Base-by-base conservation (phyloP, 2,329 filamentous ascomycete species). In the Colletotrichum liaoningense region DNA sequence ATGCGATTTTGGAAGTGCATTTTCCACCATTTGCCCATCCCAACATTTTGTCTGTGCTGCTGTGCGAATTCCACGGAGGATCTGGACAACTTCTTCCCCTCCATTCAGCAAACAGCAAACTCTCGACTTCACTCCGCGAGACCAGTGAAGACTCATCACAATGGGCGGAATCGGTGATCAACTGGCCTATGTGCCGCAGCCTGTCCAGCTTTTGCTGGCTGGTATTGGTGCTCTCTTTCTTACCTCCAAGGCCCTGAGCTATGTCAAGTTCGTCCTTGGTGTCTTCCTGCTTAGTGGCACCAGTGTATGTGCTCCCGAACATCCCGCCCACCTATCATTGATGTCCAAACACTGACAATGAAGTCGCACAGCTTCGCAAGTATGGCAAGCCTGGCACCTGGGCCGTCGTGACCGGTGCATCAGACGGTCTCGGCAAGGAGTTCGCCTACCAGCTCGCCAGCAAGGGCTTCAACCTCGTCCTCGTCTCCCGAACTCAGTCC, bases 351-450 rank as follows among this genome's bases (percentile, higher is more conserved):
- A 16, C 77, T 80, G 22, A 81, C 69, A 12, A 5, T 11, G n/a
- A 74, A 3, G 56, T 63, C 24, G 22, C 3, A 12, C 72, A 97
- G 96, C 92, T 99, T 72, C 92, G 92, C 78, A 95, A 93, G 77
- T 98, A 97, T 85, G 97, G 95, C 77, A 93, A 93, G 78, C 94
- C 95, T 79, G 96, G 96, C 75, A 95, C 93, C 72, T 99, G 96
- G 95, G 97, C 94, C 38, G 91, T 99, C 68, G 90, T 99, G 54
- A 99, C 97, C 30, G 97, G 97, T 75, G 97, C 96, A 64, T 98
- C 95, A 12, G 97, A 99, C 83, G 97, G 97, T 76, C 92, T 99
- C 75, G 97, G 97, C 81, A 98, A 98, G 85, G 97, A 99, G 86
- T 99, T 95, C 82, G 95, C 96, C 49, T 88, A 93, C 38, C 95